A percentile compares a stretch with the other conserved stretches of the same genome.
Conservation (phyloP, 148 eudicot genomes). For the Rhododendron griersonianum region DNA sequence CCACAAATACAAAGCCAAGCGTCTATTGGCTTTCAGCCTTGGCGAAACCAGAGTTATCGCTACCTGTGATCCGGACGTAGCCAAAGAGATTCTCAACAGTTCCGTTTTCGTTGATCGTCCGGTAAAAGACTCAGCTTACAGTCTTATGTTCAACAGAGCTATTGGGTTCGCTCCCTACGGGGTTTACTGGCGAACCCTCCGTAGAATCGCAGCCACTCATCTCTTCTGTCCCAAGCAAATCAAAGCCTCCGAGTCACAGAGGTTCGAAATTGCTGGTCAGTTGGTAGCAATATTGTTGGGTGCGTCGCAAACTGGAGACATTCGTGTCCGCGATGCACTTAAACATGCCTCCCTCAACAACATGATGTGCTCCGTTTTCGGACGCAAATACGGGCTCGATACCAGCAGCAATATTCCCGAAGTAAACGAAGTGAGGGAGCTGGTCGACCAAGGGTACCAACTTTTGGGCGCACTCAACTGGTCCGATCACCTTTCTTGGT, state of each 20-base stretch:
- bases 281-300: conserved; percentile 29
- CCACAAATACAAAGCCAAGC: conserved; percentile 19
- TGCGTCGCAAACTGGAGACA: conserved; percentile 3
- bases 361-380: conserved; percentile 81
- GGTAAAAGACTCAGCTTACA: conserved; percentile 67
- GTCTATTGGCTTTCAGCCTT: conserved; percentile 70
- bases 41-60: conserved; percentile 67
- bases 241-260: conserved; percentile 36
- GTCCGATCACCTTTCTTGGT: conserved; percentile 67
- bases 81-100: conserved; percentile 62
- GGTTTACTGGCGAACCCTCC: conserved; percentile 66
- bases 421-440: conserved; percentile 32
- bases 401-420: conserved; percentile 21
- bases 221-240: conserved; percentile 77
- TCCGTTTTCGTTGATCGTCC: conserved; percentile 72
- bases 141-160: conserved; percentile 68
- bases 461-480: conserved; percentile 61
- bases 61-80: conserved; percentile 58
- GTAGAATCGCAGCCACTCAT: conserved; percentile 60
- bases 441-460: conserved; percentile 77
- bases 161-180: conserved; percentile 92
- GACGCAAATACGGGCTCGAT: conserved; percentile 22
- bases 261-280: conserved; percentile 36
- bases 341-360: conserved; percentile 54
- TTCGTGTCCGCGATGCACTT: conserved; percentile 39